Evolutionary conservation across 441 rosid species (phyloP).

Genomic region (Croton laevigatus): DNA sequence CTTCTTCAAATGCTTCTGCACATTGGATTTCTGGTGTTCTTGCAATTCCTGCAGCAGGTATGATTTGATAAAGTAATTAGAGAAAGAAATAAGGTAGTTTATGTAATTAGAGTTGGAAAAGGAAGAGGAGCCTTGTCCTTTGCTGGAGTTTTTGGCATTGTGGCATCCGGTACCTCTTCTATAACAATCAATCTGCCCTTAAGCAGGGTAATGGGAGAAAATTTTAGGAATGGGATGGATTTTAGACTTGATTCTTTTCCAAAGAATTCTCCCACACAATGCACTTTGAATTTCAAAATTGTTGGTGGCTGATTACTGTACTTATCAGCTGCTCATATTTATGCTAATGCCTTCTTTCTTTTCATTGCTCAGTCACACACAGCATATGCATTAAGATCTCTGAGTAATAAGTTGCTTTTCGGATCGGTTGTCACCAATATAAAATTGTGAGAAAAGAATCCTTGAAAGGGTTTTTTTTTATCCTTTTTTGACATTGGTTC

Average conservation of each 20-base stretch:
- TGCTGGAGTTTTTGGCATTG: conserved; percentile 34
- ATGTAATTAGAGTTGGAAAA: neutral
- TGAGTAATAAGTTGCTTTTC: neutral
- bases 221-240: conserved; percentile 11
- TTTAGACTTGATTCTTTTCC: conserved; percentile 23
- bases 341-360: neutral
- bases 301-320: too few species aligned
- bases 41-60: conserved; percentile 81
- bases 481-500: neutral
- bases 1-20: conserved; percentile 45
- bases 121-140: conserved; percentile 41
- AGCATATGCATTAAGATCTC: neutral
- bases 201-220: conserved; percentile 22
- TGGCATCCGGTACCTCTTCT: conserved; percentile 40
- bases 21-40: conserved; percentile 79
- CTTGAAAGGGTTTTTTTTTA: neutral
- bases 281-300: neutral
- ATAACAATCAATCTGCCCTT: conserved; percentile 21
- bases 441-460: neutral
- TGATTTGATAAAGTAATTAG: neutral
- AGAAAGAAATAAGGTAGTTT: neutral
- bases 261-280: conserved; percentile 24
- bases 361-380: neutral
- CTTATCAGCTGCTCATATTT: too few species aligned
- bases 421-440: neutral